Conservation (phyloP, 345 rosid species). For the Aquilaria malaccensis region DNA sequence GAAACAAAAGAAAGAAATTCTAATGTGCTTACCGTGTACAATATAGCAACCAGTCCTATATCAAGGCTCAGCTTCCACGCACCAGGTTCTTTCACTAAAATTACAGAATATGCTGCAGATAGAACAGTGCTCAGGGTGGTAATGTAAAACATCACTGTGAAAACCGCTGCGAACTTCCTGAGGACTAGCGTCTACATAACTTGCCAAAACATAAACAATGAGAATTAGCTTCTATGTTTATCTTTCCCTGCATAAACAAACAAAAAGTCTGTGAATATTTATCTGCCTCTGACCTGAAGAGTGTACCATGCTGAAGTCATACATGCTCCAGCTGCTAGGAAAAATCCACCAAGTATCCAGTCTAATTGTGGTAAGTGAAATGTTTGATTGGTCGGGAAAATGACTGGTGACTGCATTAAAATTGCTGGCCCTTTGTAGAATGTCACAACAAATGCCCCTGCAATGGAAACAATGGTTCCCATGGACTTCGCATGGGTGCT, state of each 20-base stretch:
- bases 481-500: constrained; percentile 31
- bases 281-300: constrained; percentile 14
- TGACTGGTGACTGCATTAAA: constrained; percentile 6
- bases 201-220: neutral
- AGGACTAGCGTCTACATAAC: constrained; percentile 5
- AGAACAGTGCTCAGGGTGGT: constrained; percentile 19
- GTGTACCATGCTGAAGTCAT: constrained; percentile 4
- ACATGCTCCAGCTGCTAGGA: constrained; percentile 3
- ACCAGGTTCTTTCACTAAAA: constrained; percentile 18
- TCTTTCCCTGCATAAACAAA: no score
- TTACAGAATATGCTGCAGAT: constrained; percentile 15
- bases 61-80: constrained; percentile 28
- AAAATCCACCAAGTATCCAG: constrained; percentile 29
- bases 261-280: neutral
- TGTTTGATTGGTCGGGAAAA: constrained; percentile 6
- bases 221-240: no score
- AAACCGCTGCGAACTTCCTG: constrained; percentile 10
- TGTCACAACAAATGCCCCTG: constrained; percentile 37
- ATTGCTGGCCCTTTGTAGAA: constrained; percentile 30
- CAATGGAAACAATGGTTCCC: constrained; percentile 30
- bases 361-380: neutral
- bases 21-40: constrained; percentile 24
- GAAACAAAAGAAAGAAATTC: no score
- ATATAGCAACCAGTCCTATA: constrained; percentile 26
- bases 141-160: neutral